Evolutionary conservation across 345 rosid species (phyloP).

Genomic region (Cardamine resedifolia): DNA sequence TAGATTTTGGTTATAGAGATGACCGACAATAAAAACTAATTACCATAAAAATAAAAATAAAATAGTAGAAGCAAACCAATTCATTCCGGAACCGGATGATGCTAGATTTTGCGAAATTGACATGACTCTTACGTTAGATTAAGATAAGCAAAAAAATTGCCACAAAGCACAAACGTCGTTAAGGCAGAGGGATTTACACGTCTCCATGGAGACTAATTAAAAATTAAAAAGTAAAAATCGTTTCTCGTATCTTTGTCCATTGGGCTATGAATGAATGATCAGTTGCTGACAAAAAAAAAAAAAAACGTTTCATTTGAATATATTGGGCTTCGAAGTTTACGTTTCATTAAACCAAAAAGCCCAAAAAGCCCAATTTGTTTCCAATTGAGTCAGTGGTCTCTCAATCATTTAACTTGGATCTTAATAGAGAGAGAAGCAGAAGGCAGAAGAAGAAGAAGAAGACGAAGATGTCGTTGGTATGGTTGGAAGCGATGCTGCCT

Average conservation of each 20-base stretch:
- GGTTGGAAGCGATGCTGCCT: slow-evolving; percentile 85
- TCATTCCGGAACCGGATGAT: neutral
- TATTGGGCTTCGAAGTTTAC: slow-evolving; percentile 17
- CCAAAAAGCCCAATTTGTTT: slow-evolving; percentile 4
- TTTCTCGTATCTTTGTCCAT: too few species aligned
- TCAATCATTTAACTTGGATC: slow-evolving; percentile 12
- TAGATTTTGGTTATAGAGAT: neutral
- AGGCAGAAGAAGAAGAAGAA: neutral
- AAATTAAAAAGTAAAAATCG: too few species aligned
- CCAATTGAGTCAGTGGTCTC: neutral
- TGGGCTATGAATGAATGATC: too few species aligned
- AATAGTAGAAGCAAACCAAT: neutral
- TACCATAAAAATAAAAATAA: neutral
- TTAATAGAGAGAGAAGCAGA: neutral
- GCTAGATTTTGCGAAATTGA: neutral
- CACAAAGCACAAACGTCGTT: neutral
- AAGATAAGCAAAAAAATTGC: neutral
- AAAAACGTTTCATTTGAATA: neutral
- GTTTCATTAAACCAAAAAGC: neutral
- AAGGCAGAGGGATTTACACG: neutral
- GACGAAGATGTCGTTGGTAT: slow-evolving; percentile 53
- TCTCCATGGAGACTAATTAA: neutral
- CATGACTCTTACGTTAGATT: neutral
- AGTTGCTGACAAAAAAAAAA: too few species aligned
- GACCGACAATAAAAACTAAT: too few species aligned